phyloP scores from a whole-genome alignment of 2,329 filamentous ascomycete genomes.

The Aspergillus spinulosporus region DNA sequence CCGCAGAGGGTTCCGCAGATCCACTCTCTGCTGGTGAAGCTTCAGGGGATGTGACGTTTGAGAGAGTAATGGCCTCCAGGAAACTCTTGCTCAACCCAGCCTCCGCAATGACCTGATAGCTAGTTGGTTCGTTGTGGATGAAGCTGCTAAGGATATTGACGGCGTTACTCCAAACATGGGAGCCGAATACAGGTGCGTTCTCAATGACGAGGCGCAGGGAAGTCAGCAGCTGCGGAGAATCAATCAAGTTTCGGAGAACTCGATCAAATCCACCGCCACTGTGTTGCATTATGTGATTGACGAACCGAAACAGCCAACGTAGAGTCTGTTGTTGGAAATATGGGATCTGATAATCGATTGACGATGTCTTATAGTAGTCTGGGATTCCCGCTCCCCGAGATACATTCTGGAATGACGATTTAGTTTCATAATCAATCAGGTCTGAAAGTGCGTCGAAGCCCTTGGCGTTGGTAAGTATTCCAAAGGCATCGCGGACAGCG shows the following conservation, averaged over 20 bases:
- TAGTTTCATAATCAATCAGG: constrained; percentile 76
- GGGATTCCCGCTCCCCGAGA: constrained; percentile 70
- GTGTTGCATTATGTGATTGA: constrained; percentile 90
- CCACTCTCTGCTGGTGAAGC: constrained; percentile 30
- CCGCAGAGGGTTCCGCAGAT: constrained; percentile 10
- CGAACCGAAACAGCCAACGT: constrained; percentile 92
- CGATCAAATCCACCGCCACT: constrained; percentile 83
- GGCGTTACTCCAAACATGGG: constrained; percentile 92
- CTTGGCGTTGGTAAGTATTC: constrained; percentile 74
- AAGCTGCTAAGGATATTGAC: constrained; percentile 92
- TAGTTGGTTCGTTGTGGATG: constrained; percentile 98
- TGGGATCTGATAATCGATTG: constrained; percentile 90
- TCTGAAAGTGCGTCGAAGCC: constrained; percentile 91
- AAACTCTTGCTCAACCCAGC: constrained; percentile 86
- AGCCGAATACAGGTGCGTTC: constrained; percentile 77
- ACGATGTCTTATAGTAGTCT: constrained; percentile 69
- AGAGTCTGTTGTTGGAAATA: constrained; percentile 92
- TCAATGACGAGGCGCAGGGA: constrained; percentile 80
- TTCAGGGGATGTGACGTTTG: constrained; percentile 39
- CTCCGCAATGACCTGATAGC: constrained; percentile 92
- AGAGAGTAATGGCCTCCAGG: constrained; percentile 71
- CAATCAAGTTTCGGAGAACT: constrained; percentile 86
- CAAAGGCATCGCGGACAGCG: constrained; percentile 79
- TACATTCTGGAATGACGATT: constrained; percentile 66
- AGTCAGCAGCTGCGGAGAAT: constrained; percentile 79